Percentiles rank a stretch among this genome's conserved stretches.
Evolutionary conservation across 495 filamentous ascomycete genomes (phyloP).

Genomic region (Aspergillus campestris): DNA sequence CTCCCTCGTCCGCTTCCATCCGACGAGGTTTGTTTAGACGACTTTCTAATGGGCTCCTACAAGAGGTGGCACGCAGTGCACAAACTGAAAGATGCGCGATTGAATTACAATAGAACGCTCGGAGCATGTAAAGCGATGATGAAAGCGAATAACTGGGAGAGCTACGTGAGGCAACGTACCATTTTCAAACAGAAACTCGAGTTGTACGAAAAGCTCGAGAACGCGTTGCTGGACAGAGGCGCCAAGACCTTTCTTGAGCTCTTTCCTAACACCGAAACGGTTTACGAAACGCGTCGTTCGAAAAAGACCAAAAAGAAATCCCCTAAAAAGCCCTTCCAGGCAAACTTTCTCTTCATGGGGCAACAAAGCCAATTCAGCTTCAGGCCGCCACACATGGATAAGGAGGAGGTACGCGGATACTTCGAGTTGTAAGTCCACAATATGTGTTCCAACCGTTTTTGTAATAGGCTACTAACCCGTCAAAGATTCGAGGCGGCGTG

Average conservation of each 20-base stretch:
- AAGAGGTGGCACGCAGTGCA: too few relatives aligned
- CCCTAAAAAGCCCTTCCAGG: slow-evolving; percentile 27
- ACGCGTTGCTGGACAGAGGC: slow-evolving; percentile 40
- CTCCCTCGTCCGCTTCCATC: too few relatives aligned
- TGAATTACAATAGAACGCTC: too few relatives aligned
- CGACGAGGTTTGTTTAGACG: too few relatives aligned
- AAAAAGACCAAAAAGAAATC: slow-evolving; percentile 2
- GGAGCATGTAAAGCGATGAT: too few relatives aligned
- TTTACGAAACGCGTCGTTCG: not conserved
- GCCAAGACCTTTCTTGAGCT: slow-evolving; percentile 60
- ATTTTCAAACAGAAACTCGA: not conserved
- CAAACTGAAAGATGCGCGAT: too few relatives aligned
- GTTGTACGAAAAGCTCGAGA: slow-evolving; percentile 46
- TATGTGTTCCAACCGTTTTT: too few relatives aligned
- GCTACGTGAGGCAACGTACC: slow-evolving; percentile 33
- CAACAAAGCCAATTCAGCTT: too few relatives aligned
- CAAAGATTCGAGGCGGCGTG: slow-evolving; percentile 60
- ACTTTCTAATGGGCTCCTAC: too few relatives aligned
- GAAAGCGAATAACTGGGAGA: slow-evolving; percentile 42
- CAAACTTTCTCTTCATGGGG: slow-evolving; percentile 40
- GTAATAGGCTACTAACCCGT: slow-evolving; percentile 5
- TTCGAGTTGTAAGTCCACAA: slow-evolving; percentile 36
- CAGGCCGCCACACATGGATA: slow-evolving; percentile 36
- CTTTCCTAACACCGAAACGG: slow-evolving; percentile 40
- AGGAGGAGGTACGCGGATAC: slow-evolving; percentile 45